phyloP scores from a whole-genome alignment of 2,329 filamentous ascomycete species.

The Pseudogymnoascus sp. region DNA sequence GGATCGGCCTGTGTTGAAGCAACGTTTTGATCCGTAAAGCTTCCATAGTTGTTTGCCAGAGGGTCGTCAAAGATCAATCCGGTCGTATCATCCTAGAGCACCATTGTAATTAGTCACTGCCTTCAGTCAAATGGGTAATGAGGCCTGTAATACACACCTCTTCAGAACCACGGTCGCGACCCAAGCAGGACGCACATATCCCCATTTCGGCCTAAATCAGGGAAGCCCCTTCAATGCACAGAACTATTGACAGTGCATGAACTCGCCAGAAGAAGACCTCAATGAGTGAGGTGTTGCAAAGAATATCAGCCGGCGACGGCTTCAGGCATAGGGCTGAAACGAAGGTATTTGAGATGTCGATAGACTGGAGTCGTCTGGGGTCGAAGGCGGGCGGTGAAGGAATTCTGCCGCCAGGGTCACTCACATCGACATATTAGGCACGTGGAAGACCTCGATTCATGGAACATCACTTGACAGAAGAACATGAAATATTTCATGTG shows the following conservation, averaged over 20 bases:
- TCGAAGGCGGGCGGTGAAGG: background rate
- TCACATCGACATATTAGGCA: background rate
- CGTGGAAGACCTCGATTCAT: background rate
- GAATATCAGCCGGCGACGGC: background rate
- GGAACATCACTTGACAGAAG: background rate
- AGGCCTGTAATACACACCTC: constrained; percentile 38
- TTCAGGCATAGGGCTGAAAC: background rate
- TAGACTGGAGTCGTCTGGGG: background rate
- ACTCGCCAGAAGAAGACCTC: background rate
- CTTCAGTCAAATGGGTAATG: constrained; percentile 11
- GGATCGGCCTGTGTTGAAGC: constrained; percentile 48
- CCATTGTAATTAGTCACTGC: background rate
- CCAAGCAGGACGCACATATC: constrained; percentile 54
- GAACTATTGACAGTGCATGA: background rate
- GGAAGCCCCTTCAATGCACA: background rate
- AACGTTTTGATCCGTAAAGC: constrained; percentile 50
- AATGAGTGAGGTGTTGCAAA: background rate
- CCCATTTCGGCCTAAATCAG: constrained; percentile 40
- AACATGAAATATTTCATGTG: background rate
- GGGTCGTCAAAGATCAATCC: constrained; percentile 55
- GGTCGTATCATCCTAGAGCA: constrained; percentile 30
- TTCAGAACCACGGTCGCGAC: constrained; percentile 43
- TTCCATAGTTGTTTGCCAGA: constrained; percentile 53
- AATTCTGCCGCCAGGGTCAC: background rate
- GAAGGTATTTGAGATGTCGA: background rate